Conservation (phyloP, 257 asterid genomes). For the Craterostigma plantagineum region DNA sequence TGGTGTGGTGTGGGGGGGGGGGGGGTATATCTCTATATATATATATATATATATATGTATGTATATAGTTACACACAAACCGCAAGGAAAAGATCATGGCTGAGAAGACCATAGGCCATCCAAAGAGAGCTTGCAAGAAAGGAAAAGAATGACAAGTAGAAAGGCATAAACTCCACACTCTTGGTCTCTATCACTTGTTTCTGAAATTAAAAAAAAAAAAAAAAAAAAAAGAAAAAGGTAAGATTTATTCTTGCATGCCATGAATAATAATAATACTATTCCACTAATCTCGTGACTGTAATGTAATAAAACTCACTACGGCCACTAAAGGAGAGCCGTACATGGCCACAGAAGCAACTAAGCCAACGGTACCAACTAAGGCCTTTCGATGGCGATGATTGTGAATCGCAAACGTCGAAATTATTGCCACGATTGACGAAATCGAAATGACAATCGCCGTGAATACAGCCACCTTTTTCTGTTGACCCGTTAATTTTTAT, state of each 20-base stretch:
- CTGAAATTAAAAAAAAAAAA: slow-evolving; percentile 16
- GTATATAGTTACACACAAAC: slow-evolving; percentile 16
- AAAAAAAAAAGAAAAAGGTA: too few relatives aligned
- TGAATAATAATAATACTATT: not conserved
- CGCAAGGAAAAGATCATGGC: slow-evolving; percentile 65
- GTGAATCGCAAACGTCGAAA: slow-evolving; percentile 31
- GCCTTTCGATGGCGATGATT: slow-evolving; percentile 42
- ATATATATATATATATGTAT: not conserved
- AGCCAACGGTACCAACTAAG: slow-evolving; percentile 54
- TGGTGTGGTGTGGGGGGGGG: too few relatives aligned
- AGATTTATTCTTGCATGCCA: not conserved
- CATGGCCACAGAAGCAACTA: slow-evolving; percentile 60
- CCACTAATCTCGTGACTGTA: not conserved
- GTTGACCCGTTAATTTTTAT: too few relatives aligned
- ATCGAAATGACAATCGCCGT: slow-evolving; percentile 18
- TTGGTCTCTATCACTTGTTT: slow-evolving; percentile 55
- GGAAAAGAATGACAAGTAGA: slow-evolving; percentile 63
- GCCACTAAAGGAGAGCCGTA: slow-evolving; percentile 61
- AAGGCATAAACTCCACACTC: slow-evolving; percentile 85
- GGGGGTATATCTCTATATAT: not conserved
- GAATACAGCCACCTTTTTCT: slow-evolving; percentile 37
- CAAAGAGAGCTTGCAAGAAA: slow-evolving; percentile 58
- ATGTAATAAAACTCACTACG: slow-evolving; percentile 31
- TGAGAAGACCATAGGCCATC: slow-evolving; percentile 61
- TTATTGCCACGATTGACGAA: slow-evolving; percentile 16